Percentiles rank a stretch among this genome's conserved stretches.
phyloP scores from a whole-genome alignment of 495 filamentous ascomycete genomes.

The Parathielavia hyrcaniae region DNA sequence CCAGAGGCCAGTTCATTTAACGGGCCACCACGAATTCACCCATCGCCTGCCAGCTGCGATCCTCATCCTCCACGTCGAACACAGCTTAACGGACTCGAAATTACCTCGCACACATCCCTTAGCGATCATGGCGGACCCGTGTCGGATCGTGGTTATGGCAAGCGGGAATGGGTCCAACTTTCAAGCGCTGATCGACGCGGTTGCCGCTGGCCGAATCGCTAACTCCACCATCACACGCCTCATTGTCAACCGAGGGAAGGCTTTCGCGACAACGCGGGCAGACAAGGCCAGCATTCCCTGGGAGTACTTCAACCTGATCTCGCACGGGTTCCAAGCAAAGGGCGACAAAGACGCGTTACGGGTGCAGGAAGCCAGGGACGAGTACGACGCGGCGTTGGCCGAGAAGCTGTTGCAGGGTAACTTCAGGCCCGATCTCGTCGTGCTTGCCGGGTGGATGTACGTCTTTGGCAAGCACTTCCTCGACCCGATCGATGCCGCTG shows the following conservation, averaged over 20 bases:
- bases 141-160: constrained; percentile 38
- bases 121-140: constrained; percentile 26
- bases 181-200: constrained; percentile 80
- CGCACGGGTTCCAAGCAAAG: constrained; percentile 48
- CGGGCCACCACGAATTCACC: neutral
- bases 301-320: constrained; percentile 79
- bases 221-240: constrained; percentile 64
- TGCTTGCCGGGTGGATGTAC: constrained; percentile 67
- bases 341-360: constrained; percentile 48
- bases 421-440: constrained; percentile 64
- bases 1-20: neutral
- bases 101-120: neutral
- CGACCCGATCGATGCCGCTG: constrained; percentile 53
- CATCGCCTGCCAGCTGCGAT: neutral
- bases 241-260: constrained; percentile 74
- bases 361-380: constrained; percentile 55
- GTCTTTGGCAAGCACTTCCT: constrained; percentile 47
- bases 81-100: too few species aligned
- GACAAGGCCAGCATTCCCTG: constrained; percentile 65
- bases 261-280: constrained; percentile 72
- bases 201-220: constrained; percentile 48
- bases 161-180: constrained; percentile 83
- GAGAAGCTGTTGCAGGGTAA: constrained; percentile 51
- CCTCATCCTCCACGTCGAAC: neutral
- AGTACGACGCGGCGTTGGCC: constrained; percentile 79